Percentiles rank a stretch among this genome's conserved stretches.
phyloP scores from a whole-genome alignment of 805 yeast genomes.

The Suhomyces prunicola region DNA sequence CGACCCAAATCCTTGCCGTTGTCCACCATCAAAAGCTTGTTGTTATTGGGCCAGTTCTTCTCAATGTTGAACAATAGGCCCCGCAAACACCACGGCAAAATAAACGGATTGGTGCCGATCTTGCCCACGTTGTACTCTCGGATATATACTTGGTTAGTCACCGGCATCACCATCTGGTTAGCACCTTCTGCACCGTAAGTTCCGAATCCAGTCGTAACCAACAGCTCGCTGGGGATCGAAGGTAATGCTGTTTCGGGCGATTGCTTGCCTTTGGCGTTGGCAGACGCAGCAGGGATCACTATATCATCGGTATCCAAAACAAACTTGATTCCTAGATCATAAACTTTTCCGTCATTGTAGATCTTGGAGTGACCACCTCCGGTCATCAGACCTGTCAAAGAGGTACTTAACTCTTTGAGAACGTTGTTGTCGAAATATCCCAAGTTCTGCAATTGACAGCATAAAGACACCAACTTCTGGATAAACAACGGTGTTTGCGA shows the following conservation, averaged over 20 bases:
- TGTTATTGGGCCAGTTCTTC: constrained; percentile 46
- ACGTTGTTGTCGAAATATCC: constrained; percentile 87
- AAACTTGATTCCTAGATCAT: constrained; percentile 72
- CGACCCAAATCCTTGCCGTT: constrained; percentile 30
- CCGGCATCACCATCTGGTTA: constrained; percentile 17
- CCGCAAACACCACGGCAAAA: constrained; percentile 89
- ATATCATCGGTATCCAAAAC: constrained; percentile 71
- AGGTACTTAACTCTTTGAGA: constrained; percentile 72
- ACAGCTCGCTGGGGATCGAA: neutral
- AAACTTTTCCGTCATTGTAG: constrained; percentile 81
- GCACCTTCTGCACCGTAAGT: constrained; percentile 11
- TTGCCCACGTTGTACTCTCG: constrained; percentile 59
- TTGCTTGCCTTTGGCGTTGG: neutral
- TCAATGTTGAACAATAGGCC: constrained; percentile 70
- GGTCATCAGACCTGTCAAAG: constrained; percentile 81
- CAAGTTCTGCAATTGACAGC: constrained; percentile 68
- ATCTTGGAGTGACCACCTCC: constrained; percentile 94
- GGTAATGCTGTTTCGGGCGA: neutral
- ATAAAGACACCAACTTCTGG: constrained; percentile 65
- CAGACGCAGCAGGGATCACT: constrained; percentile 29
- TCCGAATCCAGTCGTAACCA: constrained; percentile 19
- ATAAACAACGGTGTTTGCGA: constrained; percentile 79
- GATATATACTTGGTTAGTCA: constrained; percentile 34
- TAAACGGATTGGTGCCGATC: constrained; percentile 75
- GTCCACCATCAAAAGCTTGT: constrained; percentile 28